Evolutionary conservation across 2,329 filamentous ascomycete species (phyloP), one percentile per base, ranked within the genome.

Genomic region (Cladophialophora yegresii): DNA sequence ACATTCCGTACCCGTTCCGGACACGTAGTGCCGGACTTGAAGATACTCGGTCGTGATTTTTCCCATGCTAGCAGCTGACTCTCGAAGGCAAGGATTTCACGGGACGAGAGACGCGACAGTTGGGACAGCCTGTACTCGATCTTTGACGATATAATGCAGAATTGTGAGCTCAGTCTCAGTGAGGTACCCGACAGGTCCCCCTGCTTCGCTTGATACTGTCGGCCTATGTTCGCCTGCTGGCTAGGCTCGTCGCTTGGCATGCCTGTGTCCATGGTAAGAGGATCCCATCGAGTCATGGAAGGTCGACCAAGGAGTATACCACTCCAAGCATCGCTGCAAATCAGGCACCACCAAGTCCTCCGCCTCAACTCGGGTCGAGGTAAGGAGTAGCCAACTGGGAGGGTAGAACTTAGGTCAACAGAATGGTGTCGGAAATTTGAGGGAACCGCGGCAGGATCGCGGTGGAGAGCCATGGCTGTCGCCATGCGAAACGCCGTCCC

Each of bases 401-500:
- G 54, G n/a, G 16, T 16, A 12, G 26, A 43, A 20, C 5, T 9
- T 28, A 23, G n/a, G 54, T n/a, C 16, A 13, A 26, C 33, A n/a
- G 30, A 23, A 16, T 23, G 32, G 54, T 23, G 16, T 1, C 22
- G 9, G n/a, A 20, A 16, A 13, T 28, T 50, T 28, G 47, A 26
- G 3, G 47, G 20, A 6, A 50, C 12, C 6, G 12, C 36, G 8
- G 49, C 54, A 13, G 61, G 54, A 59, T 60, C 63, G 13, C 54
- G 58, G 20, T 78, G 76, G 16, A 78, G 57, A 10, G 75, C 76
- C 23, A 78, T 68, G 56, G 77, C 78, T 8, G 73, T 76, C 1
- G 77, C 73, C 33, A 78, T 71, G 7, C 76, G 74, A 65, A 78
- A 69, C 4, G 77, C 72, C 4, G 73, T 71, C 5, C 77, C 77